phyloP scores from a whole-genome alignment of 169 alveolate genomes.

The Theileria sp. region DNA sequence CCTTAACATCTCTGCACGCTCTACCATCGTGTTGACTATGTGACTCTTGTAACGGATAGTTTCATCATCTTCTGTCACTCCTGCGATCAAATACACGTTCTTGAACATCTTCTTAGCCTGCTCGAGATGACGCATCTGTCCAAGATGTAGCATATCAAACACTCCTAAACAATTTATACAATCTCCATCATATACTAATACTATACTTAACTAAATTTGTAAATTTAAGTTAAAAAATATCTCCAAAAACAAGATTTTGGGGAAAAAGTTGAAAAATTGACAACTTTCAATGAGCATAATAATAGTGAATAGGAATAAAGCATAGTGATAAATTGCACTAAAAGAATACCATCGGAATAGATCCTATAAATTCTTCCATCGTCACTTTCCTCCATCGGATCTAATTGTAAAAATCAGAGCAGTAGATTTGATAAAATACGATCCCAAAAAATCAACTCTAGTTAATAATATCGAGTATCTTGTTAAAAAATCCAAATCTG shows the following conservation, averaged over 20 bases:
- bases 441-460: not conserved
- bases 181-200: not conserved
- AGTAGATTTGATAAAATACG: not conserved
- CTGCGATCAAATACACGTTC: constrained; percentile 89
- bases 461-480: too few species aligned
- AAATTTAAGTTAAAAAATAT: too few species aligned
- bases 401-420: not conserved
- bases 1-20: constrained; percentile 90
- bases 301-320: not conserved
- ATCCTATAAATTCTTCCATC: constrained; percentile 43
- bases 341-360: constrained; percentile 61
- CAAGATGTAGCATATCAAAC: constrained; percentile 94
- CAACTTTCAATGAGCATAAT: too few species aligned
- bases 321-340: too few species aligned
- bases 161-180: constrained; percentile 79
- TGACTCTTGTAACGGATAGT: constrained; percentile 90
- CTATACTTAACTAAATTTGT: too few species aligned
- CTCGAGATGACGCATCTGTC: constrained; percentile 94
- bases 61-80: constrained; percentile 95
- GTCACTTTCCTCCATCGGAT: constrained; percentile 17
- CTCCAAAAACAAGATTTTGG: too few species aligned
- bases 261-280: too few species aligned
- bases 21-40: constrained; percentile 90
- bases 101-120: constrained; percentile 94
- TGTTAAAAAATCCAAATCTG: not conserved